Evolutionary conservation across 2,329 filamentous ascomycete species (phyloP), one percentile per base, ranked within the genome.

Genomic region (Sphaceloma murrayae): DNA sequence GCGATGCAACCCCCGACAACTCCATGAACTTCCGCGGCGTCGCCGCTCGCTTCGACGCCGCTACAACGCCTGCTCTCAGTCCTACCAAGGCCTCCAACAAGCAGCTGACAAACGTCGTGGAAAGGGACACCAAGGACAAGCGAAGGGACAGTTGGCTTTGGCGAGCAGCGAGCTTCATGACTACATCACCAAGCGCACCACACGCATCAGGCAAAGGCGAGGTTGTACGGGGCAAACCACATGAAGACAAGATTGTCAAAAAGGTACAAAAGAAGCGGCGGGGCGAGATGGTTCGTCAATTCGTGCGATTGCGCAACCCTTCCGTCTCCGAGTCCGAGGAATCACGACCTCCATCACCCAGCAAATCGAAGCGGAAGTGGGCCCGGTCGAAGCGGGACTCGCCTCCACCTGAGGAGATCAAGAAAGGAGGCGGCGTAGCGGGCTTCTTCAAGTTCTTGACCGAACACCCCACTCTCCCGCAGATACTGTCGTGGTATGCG

Each of bases 401-500:
- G 4, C 33, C 26, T 18, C 32, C 36, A 11, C 43, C 39, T 16
- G 38, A 49, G 30, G 48, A 48, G 40, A 51, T 53, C 51, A 43
- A 57, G 51, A 47, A 54, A 51, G 40, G 50, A 72, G 44, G 49
- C 34, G 47, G 46, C 36, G 36, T 49, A 3, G 29, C 66, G 2
- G 65, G 69, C 26, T 63, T 80, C 49, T 74, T 82, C 54, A 68
- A 70, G 13, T 77, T 78, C 60, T 67, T 84, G 44, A 76, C 79
- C 52, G 68, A 71, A 4, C 77, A 82, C 52, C 80, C 80, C 0
- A 72, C 76, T 47, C 69, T 82, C 6, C 80, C 80, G 1, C 69
- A 74, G 45, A 76, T 81, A 19, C 66, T 84, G 11, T 78, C 77
- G 13, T 79, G 70, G 63, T 83, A 80, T 63, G 71, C 77, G 9